Base-by-base conservation (phyloP, 331 rosid genomes). In the Dryas integrifolia region DNA sequence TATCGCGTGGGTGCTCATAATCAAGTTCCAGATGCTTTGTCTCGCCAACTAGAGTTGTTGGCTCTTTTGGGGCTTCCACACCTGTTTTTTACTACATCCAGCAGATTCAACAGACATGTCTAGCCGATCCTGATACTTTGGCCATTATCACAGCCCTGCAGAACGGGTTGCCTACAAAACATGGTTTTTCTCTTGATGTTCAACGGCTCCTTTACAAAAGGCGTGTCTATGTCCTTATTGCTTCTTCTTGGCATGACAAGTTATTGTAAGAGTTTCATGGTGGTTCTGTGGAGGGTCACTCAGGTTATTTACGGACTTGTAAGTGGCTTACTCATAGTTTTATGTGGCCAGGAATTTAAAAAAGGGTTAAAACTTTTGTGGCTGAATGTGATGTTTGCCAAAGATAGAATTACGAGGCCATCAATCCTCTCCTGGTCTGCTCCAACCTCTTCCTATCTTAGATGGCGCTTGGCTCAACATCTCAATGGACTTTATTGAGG, bases 341-440 rank as follows among this genome's bases (percentile, higher is more conserved):
- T 7, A 13, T 16, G 11, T 49, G 46, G 77, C 4, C 15, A 0
- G 58, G 72, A 0, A 40, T 51, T 21, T 0, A 21, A 21, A 0
- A 8, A 0, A 52, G 0, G 1, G 46, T 11, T 2, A 21, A 9
- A 3, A 0, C 0, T 0, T 65, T 40, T 15, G 46, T 56, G 0
- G 18, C 53, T 0, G 1, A 4, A 0, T 74, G 66, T 6, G 30
- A 13, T 1, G 9, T n/a, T 0, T 75, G 79, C 5, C 58, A 74
- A 0, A 0, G 9, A 0, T 13, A 58, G 0, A 26, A 47, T 0
- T 1, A 24, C 3, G 3, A 5, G 8, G 24, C 65, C 7, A 18
- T 57, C 0, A 1, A 1, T 0, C 50, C 48, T 1, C n/a, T 21
- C 21, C 58, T 0, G 69, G 69, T 0, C 13, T 58, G 0, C 7